These are phyloP conservation scores for Calocybe gangraenosa DNA, from an alignment of 768 basidiomycete genomes.

Conservation along the genomic window DNA sequence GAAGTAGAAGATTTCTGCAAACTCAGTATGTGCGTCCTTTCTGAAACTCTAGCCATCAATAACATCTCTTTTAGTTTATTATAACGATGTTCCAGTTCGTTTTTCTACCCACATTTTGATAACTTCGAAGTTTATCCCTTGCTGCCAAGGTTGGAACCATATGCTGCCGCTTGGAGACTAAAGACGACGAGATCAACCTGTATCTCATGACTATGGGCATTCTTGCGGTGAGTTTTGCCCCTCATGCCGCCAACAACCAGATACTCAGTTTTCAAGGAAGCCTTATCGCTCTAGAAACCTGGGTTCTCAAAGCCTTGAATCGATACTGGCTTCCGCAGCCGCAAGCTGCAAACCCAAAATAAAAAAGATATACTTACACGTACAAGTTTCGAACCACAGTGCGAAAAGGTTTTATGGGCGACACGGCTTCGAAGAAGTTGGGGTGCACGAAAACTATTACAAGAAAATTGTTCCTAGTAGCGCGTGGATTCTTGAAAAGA, in stretches of 20 bases:
- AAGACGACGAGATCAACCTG: constrained; percentile 49
- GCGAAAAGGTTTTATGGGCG: constrained; percentile 82
- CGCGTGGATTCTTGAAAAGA: constrained; percentile 83
- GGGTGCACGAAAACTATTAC: constrained; percentile 74
- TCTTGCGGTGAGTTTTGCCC: constrained; percentile 62
- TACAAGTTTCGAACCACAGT: constrained; percentile 75
- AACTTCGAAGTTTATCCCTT: background rate
- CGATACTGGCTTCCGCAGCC: constrained; percentile 61
- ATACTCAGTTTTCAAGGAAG: constrained; percentile 31
- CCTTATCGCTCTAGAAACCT: constrained; percentile 81
- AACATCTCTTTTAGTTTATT: constrained; percentile 59
- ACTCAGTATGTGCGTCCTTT: constrained; percentile 52
- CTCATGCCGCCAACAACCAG: constrained; percentile 10
- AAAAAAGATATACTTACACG: constrained; percentile 75
- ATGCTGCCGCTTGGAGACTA: constrained; percentile 78
- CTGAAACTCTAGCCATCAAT: background rate
- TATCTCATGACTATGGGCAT: constrained; percentile 94
- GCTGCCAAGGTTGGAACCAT: constrained; percentile 66
- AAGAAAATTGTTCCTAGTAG: constrained; percentile 82
- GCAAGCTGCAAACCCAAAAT: constrained; percentile 59
- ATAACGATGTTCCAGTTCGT: constrained; percentile 77
- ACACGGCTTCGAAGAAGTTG: constrained; percentile 73
- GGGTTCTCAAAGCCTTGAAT: constrained; percentile 68
- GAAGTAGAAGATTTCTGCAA: constrained; percentile 86
- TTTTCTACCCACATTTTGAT: background rate